Evolutionary conservation across 202 grass and related monocot genomes (phyloP).

Genomic region (Bolboschoenoplectus hybrid): DNA sequence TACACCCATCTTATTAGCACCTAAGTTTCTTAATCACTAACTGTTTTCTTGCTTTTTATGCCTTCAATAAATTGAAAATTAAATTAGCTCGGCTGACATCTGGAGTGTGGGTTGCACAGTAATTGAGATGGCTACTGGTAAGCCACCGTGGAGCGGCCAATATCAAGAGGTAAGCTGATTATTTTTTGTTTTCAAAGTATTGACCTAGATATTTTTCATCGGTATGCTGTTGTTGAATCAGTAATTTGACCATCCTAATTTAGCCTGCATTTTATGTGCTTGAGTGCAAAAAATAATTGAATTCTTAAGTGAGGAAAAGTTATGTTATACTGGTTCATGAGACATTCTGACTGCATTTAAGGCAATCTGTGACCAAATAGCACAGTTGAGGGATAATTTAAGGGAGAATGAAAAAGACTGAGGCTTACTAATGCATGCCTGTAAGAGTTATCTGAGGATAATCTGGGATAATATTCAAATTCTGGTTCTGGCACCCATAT

Average conservation of each 20-base stretch:
- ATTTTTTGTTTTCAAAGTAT: neutral
- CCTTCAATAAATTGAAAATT: conserved; percentile 35
- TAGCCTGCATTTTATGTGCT: neutral
- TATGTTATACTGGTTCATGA: neutral
- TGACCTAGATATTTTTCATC: neutral
- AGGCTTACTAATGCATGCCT: conserved; percentile 1
- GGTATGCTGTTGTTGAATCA: neutral
- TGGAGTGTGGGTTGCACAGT: conserved; percentile 99
- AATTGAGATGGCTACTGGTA: conserved; percentile 99
- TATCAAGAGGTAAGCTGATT: conserved; percentile 78
- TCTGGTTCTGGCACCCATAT: neutral
- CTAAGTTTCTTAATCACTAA: conserved; percentile 31
- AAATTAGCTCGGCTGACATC: conserved; percentile 90
- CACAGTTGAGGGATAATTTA: neutral
- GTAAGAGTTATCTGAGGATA: conserved; percentile 13
- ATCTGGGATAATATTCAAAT: neutral
- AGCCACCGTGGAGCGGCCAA: conserved; percentile 96
- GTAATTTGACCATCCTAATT: conserved; percentile 14
- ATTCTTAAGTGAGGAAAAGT: neutral
- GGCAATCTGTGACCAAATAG: neutral
- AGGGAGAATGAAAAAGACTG: neutral
- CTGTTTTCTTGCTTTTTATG: conserved; percentile 35
- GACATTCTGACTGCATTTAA: conserved; percentile 7
- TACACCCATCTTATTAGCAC: conserved; percentile 20
- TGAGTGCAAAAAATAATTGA: neutral